phyloP scores from a whole-genome alignment of 1,284 basidiomycete species.

The Phellopilus nigrolimitatus region DNA sequence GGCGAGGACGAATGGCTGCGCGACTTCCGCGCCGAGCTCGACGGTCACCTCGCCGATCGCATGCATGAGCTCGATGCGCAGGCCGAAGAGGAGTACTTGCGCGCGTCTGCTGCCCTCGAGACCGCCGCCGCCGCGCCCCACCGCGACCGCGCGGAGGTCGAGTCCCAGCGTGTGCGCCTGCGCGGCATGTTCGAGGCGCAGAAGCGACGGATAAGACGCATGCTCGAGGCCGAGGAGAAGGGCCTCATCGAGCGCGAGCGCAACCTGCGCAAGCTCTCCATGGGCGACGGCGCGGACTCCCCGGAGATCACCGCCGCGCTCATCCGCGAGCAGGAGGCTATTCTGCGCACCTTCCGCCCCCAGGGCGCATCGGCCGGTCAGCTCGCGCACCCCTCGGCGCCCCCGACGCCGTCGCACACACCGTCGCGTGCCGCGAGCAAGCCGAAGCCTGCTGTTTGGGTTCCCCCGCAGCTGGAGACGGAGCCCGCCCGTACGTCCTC shows the following conservation, averaged over 20 bases:
- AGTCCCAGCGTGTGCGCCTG: background rate
- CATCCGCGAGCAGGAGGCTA: constrained; percentile 14
- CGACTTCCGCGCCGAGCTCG: background rate
- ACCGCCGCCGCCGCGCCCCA: background rate
- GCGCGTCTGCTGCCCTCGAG: background rate
- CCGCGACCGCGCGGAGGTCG: background rate
- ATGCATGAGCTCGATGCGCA: background rate
- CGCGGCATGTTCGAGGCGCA: background rate
- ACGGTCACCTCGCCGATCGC: background rate
- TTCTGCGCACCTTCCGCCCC: background rate
- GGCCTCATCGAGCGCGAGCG: constrained; percentile 12
- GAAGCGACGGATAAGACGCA: background rate
- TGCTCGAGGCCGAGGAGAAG: constrained; percentile 9
- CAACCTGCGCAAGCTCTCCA: constrained; percentile 7
- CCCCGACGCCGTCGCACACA: background rate
- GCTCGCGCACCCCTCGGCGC: background rate
- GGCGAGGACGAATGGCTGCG: constrained; percentile 11
- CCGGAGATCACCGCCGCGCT: background rate
- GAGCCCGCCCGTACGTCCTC: background rate
- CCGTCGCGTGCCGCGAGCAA: background rate
- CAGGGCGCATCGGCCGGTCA: background rate
- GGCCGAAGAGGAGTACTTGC: background rate
- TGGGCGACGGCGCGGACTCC: constrained; percentile 4
- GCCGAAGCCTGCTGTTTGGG: background rate
- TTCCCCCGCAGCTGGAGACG: background rate